Base-by-base conservation (phyloP, 495 filamentous ascomycete genomes). In the Lophiostoma macrostomum region DNA sequence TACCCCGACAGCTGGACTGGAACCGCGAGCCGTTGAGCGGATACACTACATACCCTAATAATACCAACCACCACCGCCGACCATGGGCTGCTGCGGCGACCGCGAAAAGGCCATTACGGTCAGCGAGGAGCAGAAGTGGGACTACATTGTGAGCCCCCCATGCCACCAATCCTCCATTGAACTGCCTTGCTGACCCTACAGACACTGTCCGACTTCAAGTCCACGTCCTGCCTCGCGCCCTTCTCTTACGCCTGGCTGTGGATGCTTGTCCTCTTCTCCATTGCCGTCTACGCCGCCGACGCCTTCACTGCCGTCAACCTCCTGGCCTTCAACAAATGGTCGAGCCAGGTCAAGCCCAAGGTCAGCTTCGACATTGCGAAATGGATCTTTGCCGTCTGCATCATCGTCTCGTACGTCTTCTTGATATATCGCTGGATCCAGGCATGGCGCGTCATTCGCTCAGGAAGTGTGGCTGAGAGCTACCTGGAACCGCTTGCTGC, bases 271-370 rank as follows among this genome's bases (percentile, higher is more conserved):
- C 30, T 91, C 41, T 75, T 95, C 32, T 88, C 88, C 0, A 25
- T 91, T n/a, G 81, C 86, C 34, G 88, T 94, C 40, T 96, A 96
- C 66, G 84, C 73, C 6, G 86, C 91, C 59, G 93, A 98, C 71
- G 87, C 85, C 13, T 96, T 95, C 65, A 96, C 90, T 12, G 90
- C 90, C 42, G 77, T 95, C 70, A 94, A 91, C 55, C 78, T 98
- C 10, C 76, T 98, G 18, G 87, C 80, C 41, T 96, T 94, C 75
- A 76, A 87, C 67, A 65, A 70, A 40, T 81, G 77, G 77, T 74
- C 73, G 14, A 70, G 72, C 35, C 74, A 84, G 55, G 77, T 90
- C 44, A 65, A 84, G 48, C 85, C 86, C 13, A 72, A 75, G 8
- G 84, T 95, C 64, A 76, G 81, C 3, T 81, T 86, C 73, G 58